These are phyloP conservation scores for Solanum hybrid DNA, from an alignment of 305 asterid species.

Conservation along the genomic window DNA sequence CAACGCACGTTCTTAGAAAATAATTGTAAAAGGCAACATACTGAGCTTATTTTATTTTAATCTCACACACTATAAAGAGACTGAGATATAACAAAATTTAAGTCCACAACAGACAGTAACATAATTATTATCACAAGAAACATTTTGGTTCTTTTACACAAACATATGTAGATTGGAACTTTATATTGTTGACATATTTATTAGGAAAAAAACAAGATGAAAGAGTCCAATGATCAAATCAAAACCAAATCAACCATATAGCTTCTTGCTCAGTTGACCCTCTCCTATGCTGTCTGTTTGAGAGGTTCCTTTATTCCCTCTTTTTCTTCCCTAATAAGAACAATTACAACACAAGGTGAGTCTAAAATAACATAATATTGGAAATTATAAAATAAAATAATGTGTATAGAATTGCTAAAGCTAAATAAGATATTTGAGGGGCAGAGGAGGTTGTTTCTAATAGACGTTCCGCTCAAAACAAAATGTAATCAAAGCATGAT, in stretches of 20 bases:
- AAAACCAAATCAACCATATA: neutral
- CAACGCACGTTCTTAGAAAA: too few species aligned
- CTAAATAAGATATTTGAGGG: neutral
- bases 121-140: neutral
- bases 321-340: conserved; percentile 47
- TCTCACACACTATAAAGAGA: too few species aligned
- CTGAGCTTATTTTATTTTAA: too few species aligned
- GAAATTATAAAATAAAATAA: neutral
- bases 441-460: neutral
- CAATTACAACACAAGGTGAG: conserved; percentile 10
- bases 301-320: conserved; percentile 34
- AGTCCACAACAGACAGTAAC: neutral
- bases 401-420: neutral
- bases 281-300: conserved; percentile 4
- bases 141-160: neutral
- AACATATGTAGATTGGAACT: neutral
- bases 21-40: too few species aligned
- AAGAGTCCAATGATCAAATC: neutral
- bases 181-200: neutral
- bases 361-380: neutral
- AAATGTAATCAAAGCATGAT: neutral
- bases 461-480: neutral
- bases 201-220: too few species aligned
- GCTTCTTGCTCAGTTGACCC: neutral
- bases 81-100: neutral